phyloP scores from a whole-genome alignment of 2,329 filamentous ascomycete genomes.

The Pseudogymnoascus sp. region DNA sequence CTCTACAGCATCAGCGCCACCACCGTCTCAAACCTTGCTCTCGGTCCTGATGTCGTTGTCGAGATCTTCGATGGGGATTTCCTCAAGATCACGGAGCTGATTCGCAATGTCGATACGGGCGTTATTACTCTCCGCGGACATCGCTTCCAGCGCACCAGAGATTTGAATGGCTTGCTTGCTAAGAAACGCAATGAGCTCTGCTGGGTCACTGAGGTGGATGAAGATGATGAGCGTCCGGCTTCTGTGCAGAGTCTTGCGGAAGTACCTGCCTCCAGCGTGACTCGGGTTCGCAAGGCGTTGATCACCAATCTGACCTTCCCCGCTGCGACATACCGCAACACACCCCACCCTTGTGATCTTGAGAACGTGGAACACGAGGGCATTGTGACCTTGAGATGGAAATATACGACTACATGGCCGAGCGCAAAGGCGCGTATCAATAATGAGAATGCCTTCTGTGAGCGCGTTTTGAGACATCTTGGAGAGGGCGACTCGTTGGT shows the following conservation, averaged over 20 bases:
- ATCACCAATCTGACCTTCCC: not conserved
- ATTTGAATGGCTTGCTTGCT: constrained; percentile 32
- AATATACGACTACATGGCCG: constrained; percentile 28
- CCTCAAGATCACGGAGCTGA: constrained; percentile 23
- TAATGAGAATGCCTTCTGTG: constrained; percentile 17
- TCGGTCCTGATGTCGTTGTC: constrained; percentile 4
- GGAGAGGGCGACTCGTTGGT: not conserved
- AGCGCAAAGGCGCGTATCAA: constrained; percentile 20
- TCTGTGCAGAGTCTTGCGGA: constrained; percentile 38
- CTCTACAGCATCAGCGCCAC: not conserved
- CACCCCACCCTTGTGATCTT: constrained; percentile 19
- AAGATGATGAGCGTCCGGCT: constrained; percentile 29
- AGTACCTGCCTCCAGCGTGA: constrained; percentile 34
- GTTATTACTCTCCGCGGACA: constrained; percentile 33
- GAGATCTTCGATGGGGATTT: constrained; percentile 18
- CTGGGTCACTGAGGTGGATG: constrained; percentile 35
- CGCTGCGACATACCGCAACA: constrained; percentile 23
- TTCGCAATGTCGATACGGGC: constrained; percentile 21
- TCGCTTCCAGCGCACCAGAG: constrained; percentile 29
- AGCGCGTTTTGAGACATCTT: constrained; percentile 18
- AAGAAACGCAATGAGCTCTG: constrained; percentile 38
- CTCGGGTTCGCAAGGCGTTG: not conserved
- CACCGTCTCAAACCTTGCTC: not conserved
- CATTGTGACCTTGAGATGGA: constrained; percentile 48
- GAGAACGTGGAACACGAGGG: constrained; percentile 27